Base-by-base conservation (phyloP, 768 basidiomycete species). In the Leucosporidium yakuticum region DNA sequence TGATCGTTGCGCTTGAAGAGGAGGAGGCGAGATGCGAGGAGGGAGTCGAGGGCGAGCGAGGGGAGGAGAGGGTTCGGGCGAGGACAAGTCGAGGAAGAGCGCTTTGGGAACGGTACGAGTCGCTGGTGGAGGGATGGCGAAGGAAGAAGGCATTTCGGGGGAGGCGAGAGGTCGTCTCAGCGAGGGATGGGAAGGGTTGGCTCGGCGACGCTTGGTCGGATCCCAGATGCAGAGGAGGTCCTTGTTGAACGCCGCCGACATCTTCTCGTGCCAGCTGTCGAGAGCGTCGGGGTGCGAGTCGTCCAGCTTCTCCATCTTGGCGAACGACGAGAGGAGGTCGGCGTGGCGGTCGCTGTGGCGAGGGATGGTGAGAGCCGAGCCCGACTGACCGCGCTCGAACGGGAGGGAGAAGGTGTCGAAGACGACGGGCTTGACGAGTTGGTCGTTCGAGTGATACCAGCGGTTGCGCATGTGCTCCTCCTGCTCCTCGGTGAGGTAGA, bases 211-310 rank as follows among this genome's bases (percentile, higher is more conserved):
- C 29, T 11, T 27, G 8, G 4, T 20, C 55, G 55, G 55, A 32
- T 56, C 55, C 55, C 55, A 56, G n/a, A 56, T 20, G 55, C 68
- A 39, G 39, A 71, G 63, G 34, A 69, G 63, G 50, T 65, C 67
- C 19, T 59, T 34, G 50, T 73, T 56, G 65, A 69, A 73, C 27
- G 65, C 65, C 17, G 1, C 12, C 50, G 68, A 69, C 29, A 63
- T 55, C 31, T 47, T 59, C 14, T 66, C 71, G 65, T 69, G 65
- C 71, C 71, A 73, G 7, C 2, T 8, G n/a, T 73, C 71, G 47
- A 72, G 61, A 20, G 25, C 65, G 9, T 32, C 23, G 8, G 44
- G 25, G 31, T 56, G 55, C n/a, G 23, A 34, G 39, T 73, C 71
- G 25, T 53, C 56, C 49, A 73, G 54, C 29, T 60, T 23, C 19